Evolutionary conservation across 2,329 filamentous ascomycete genomes (phyloP).

Genomic region (Coniochaeta prunicola): DNA sequence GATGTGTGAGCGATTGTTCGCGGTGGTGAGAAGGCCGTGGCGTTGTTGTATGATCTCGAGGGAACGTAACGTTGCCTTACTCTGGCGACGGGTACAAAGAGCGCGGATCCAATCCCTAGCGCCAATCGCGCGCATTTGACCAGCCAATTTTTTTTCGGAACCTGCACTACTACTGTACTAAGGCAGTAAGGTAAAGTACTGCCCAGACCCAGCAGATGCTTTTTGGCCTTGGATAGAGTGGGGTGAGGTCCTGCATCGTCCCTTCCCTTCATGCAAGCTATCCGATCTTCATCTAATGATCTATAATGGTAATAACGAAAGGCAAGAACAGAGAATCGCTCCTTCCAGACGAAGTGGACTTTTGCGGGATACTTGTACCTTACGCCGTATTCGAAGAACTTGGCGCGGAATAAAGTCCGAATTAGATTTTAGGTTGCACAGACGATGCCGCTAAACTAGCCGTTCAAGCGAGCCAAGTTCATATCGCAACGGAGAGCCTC

Average conservation of each 20-base stretch:
- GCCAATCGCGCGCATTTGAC: not conserved
- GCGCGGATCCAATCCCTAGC: not conserved
- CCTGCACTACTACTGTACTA: not conserved
- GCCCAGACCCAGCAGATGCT: not conserved
- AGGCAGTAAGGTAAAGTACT: not conserved
- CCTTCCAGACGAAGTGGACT: not conserved
- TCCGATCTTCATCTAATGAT: not conserved
- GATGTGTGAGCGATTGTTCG: not conserved
- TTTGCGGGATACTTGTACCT: too few species aligned
- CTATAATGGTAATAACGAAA: too few species aligned
- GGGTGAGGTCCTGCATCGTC: not conserved
- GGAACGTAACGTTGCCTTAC: constrained; percentile 17
- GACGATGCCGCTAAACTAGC: not conserved
- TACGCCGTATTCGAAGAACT: not conserved
- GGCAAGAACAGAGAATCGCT: not conserved
- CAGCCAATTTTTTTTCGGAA: not conserved
- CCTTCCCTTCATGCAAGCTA: not conserved
- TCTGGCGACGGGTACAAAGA: not conserved
- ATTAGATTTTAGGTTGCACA: not conserved
- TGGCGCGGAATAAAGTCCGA: not conserved
- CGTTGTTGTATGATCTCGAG: not conserved
- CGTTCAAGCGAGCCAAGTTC: not conserved
- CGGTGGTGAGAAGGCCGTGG: not conserved
- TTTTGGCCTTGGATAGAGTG: not conserved
- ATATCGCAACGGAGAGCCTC: not conserved